Evolutionary conservation across 208 protist species (phyloP), one percentile per base, ranked within the genome.

Genomic region (Eutreptiella sp.): DNA sequence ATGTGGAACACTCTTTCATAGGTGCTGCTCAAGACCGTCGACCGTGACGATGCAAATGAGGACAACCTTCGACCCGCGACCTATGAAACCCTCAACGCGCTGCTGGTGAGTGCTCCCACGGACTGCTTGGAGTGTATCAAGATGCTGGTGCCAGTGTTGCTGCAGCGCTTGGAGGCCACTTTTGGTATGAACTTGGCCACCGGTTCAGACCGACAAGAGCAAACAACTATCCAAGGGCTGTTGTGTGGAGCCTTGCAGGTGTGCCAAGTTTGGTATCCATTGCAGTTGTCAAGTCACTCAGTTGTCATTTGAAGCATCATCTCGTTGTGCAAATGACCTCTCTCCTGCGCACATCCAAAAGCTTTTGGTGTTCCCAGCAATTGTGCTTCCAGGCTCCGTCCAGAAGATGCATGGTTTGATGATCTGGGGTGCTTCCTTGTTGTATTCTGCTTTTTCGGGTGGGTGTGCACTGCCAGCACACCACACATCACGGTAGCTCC

Each of bases 71-170:
- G 80, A 34, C 67, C 66, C 38, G 76, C 77, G n/a, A 85, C 90
- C 28, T 94, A 95, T 65, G 90, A 97, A 61, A 88, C 90, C 27
- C 67, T 98, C 11, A 95, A 90, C 73, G 69, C 79, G 19, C 55
- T 97, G 23, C 78, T 97, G 42, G 79, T 85, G 53, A 85, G 84
- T 21, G 77, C 79, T 0, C 76, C 88, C 0, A 52, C 61, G 5
- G 88, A 95, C 66, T 76, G 75, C 38, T 55, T 71, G 16, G 54
- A 68, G 26, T 55, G 64, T 16, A 64, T 96, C 26, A 1, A 45
- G 0, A 48, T 71, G 19, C 77, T 97, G 23, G 75, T 88, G 19
- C 79, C 79, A n/a, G 63, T 79, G 33, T 61, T 95, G 28, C 68
- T 84, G 28, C 46, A 74, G 7, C 83, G 87, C 32, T 67, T 93